A percentile compares a stretch with the other conserved stretches of the same genome.
These are phyloP conservation scores for Fusarium multiceps DNA, from an alignment of 2,329 filamentous ascomycete species.

Conservation along the genomic window DNA sequence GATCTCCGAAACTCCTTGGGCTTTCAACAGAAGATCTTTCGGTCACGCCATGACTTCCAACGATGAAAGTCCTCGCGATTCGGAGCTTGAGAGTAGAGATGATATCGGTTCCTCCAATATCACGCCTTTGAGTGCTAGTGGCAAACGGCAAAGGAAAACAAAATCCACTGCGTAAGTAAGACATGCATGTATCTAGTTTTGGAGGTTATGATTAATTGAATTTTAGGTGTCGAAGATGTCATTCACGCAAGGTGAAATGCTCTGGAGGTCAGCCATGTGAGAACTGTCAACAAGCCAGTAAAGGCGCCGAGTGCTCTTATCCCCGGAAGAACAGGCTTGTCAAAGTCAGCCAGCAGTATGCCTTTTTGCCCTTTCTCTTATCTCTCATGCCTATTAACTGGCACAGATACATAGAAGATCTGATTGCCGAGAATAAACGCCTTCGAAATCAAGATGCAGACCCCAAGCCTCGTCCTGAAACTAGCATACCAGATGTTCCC, in stretches of 20 bases:
- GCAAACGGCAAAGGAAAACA: slow-evolving; percentile 37
- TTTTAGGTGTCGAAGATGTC: slow-evolving; percentile 48
- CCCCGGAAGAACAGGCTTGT: slow-evolving; percentile 49
- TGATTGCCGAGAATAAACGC: slow-evolving; percentile 50
- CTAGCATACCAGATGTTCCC: slow-evolving; percentile 20
- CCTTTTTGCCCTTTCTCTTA: fast-evolving
- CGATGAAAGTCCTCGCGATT: slow-evolving; percentile 24
- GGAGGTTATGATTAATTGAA: background rate
- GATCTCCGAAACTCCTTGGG: background rate
- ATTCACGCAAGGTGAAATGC: slow-evolving; percentile 51
- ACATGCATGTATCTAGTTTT: background rate
- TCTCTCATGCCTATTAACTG: background rate
- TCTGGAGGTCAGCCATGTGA: slow-evolving; percentile 50
- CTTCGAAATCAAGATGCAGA: slow-evolving; percentile 36
- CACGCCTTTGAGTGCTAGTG: slow-evolving; percentile 13
- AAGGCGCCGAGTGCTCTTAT: slow-evolving; percentile 49
- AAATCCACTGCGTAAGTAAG: slow-evolving; percentile 44
- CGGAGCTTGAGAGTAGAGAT: slow-evolving; percentile 37
- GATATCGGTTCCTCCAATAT: slow-evolving; percentile 24
- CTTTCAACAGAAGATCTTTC: background rate
- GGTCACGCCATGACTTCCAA: slow-evolving; percentile 26
- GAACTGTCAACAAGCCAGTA: slow-evolving; percentile 48
- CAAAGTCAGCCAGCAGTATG: slow-evolving; percentile 50
- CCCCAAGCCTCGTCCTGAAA: slow-evolving; percentile 32
- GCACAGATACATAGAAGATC: slow-evolving; percentile 50